These are phyloP conservation scores for Capsicum pubescens DNA, from an alignment of 257 asterid genomes.

Conservation along the genomic window DNA sequence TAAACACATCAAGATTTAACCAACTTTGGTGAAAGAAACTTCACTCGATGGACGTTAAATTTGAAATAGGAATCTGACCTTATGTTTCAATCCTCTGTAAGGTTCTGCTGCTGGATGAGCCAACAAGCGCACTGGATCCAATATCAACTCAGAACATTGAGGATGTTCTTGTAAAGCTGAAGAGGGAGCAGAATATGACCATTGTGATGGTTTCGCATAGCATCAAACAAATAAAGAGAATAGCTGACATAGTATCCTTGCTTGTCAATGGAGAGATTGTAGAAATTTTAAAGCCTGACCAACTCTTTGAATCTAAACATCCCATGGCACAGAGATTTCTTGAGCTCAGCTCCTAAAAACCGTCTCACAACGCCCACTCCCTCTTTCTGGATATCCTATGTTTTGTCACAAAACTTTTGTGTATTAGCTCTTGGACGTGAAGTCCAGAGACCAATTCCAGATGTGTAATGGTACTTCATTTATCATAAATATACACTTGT, in stretches of 20 bases:
- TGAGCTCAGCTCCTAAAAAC: conserved; percentile 52
- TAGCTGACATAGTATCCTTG: conserved; percentile 74
- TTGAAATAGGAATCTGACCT: neutral
- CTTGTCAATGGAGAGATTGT: conserved; percentile 72
- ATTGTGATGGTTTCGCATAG: conserved; percentile 73
- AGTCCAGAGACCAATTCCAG: conserved; percentile 24
- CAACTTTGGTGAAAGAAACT: neutral
- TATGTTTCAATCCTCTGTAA: conserved; percentile 21
- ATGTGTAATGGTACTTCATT: neutral
- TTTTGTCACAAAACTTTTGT: neutral
- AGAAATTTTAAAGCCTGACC: conserved; percentile 62
- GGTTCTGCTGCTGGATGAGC: conserved; percentile 81
- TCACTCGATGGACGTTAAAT: neutral
- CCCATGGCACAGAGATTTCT: conserved; percentile 77
- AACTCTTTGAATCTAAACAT: conserved; percentile 70
- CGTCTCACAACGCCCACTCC: neutral
- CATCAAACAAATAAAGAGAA: conserved; percentile 74
- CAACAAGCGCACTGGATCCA: conserved; percentile 82
- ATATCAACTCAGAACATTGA: conserved; percentile 75
- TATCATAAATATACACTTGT: conserved; percentile 5
- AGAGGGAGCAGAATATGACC: conserved; percentile 61
- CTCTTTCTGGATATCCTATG: conserved; percentile 33
- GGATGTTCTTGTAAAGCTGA: conserved; percentile 64
- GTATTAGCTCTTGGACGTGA: neutral
- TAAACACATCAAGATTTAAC: neutral